These are phyloP conservation scores for Penicillium sp. DNA, from an alignment of 2,329 filamentous ascomycete species.

Conservation along the genomic window DNA sequence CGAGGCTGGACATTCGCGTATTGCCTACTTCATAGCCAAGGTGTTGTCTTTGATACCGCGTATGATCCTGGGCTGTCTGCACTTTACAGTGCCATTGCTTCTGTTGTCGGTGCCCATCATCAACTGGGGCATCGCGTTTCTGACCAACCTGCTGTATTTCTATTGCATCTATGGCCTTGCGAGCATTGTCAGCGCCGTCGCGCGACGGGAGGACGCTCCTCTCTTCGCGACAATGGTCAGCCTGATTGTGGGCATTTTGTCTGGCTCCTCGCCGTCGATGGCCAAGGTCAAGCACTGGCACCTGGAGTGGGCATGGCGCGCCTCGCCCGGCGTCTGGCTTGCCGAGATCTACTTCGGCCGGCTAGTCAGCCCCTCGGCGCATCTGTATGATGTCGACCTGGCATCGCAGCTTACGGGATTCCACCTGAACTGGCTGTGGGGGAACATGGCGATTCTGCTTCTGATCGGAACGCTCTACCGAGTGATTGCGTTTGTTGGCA, in stretches of 20 bases:
- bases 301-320: conserved; percentile 4
- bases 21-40: conserved; percentile 9
- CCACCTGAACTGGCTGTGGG: conserved; percentile 9
- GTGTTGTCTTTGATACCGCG: conserved; percentile 4
- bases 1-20: conserved; percentile 7
- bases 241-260: conserved; percentile 11
- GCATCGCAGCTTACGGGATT: neutral
- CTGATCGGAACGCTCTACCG: conserved; percentile 7
- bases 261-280: conserved; percentile 6
- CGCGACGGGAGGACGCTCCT: conserved; percentile 1
- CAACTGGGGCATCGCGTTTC: conserved; percentile 5
- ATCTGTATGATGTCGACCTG: conserved; percentile 7
- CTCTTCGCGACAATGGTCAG: conserved; percentile 8
- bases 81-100: conserved; percentile 8
- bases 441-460: conserved; percentile 8
- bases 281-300: conserved; percentile 5
- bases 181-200: conserved; percentile 5
- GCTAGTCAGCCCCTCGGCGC: conserved; percentile 1
- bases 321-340: conserved; percentile 3
- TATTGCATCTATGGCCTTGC: conserved; percentile 11
- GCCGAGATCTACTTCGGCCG: conserved; percentile 6
- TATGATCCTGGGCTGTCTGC: conserved; percentile 7
- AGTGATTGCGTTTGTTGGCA: conserved; percentile 3
- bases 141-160: conserved; percentile 7
- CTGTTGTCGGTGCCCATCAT: conserved; percentile 3